These are phyloP conservation scores for Akanthomyces lecanii DNA, from an alignment of 2,329 filamentous ascomycete species.

Conservation along the genomic window DNA sequence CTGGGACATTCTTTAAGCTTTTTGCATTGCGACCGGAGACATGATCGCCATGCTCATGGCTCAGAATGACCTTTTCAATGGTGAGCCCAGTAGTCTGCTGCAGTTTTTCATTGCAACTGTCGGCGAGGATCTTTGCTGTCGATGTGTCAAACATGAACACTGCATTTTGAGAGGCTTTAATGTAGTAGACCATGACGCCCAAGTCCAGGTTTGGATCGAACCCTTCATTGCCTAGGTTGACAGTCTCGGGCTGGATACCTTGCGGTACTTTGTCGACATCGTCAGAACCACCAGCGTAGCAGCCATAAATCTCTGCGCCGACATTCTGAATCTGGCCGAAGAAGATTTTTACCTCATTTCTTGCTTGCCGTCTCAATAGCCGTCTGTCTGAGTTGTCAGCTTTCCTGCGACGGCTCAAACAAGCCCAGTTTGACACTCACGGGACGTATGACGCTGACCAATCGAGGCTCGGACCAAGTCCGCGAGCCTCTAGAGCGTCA, in stretches of 20 bases:
- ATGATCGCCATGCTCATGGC: constrained; percentile 11
- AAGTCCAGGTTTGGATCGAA: constrained; percentile 8
- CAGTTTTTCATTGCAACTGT: constrained; percentile 7
- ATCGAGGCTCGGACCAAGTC: not conserved
- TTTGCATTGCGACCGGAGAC: constrained; percentile 1
- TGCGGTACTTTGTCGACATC: constrained; percentile 7
- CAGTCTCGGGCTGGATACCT: not conserved
- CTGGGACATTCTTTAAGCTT: not conserved
- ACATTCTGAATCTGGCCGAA: constrained; percentile 8
- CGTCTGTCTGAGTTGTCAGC: not conserved
- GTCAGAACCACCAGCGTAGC: constrained; percentile 5
- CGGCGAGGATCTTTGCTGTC: not conserved
- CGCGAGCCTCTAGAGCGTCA: not conserved
- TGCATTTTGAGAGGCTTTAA: not conserved
- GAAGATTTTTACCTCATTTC: constrained; percentile 1
- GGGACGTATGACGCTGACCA: not conserved
- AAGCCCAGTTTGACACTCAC: not conserved
- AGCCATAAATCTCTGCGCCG: constrained; percentile 7
- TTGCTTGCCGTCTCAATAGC: not conserved
- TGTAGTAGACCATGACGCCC: constrained; percentile 12
- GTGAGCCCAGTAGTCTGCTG: not conserved
- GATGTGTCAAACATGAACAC: constrained; percentile 11
- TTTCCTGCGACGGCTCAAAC: not conserved
- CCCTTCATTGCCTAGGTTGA: not conserved
- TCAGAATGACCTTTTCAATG: constrained; percentile 4